phyloP scores from a whole-genome alignment of 139 green algal species.

The Marvania coccoides region DNA sequence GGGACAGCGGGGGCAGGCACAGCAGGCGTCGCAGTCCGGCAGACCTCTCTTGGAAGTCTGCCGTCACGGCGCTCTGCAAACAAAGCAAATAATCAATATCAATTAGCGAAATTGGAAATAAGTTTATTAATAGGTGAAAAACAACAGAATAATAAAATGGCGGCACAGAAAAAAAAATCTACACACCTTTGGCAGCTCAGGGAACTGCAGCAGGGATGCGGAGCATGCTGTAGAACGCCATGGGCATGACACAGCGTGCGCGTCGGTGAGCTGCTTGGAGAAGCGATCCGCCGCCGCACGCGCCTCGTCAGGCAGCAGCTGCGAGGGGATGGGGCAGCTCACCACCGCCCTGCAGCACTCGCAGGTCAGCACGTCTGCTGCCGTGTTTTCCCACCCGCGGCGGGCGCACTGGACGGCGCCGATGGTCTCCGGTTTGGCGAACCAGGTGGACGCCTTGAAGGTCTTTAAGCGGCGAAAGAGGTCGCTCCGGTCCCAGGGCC shows the following conservation, averaged over 20 bases:
- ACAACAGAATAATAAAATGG: no score
- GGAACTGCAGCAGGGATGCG: slow-evolving; percentile 44
- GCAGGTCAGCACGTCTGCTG: slow-evolving; percentile 48
- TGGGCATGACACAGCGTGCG: slow-evolving; percentile 42
- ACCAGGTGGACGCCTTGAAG: slow-evolving; percentile 62
- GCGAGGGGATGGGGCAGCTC: slow-evolving; percentile 36
- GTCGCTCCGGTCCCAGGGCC: slow-evolving; percentile 56
- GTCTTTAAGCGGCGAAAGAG: slow-evolving; percentile 57
- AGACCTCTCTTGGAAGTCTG: slow-evolving; percentile 11
- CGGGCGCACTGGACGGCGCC: slow-evolving; percentile 50
- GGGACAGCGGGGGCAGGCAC: slow-evolving; percentile 21
- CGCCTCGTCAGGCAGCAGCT: slow-evolving; percentile 21
- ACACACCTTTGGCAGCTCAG: slow-evolving; percentile 17
- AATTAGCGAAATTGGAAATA: not conserved
- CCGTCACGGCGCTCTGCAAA: slow-evolving; percentile 1
- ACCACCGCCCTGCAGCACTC: slow-evolving; percentile 51
- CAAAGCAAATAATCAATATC: not conserved
- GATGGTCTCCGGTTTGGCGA: slow-evolving; percentile 52
- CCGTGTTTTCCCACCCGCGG: slow-evolving; percentile 54
- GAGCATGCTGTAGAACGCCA: slow-evolving; percentile 41
- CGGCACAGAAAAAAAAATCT: not conserved
- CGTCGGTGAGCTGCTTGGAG: slow-evolving; percentile 18
- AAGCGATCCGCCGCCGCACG: slow-evolving; percentile 12
- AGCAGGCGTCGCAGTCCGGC: slow-evolving; percentile 10
- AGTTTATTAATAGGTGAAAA: not conserved